Base-by-base conservation (phyloP, 148 eudicot genomes). In the Dysphania ambrosioides region DNA sequence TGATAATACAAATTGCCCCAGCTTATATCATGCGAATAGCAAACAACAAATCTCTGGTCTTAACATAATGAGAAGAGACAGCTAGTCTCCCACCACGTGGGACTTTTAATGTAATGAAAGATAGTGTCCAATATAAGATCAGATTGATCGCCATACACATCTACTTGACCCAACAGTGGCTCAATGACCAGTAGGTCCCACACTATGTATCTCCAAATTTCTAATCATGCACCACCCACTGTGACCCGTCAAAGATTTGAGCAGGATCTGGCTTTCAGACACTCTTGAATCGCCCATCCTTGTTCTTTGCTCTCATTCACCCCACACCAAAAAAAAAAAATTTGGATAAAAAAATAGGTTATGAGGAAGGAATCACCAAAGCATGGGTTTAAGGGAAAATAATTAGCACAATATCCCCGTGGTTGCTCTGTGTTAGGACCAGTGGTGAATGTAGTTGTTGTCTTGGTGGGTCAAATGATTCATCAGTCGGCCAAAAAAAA, bases 41-140 rank as follows among this genome's bases (percentile, higher is more conserved):
- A n/a, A 26, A 66, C 44, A 53, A 53, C 58, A 53, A 78, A 64
- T 47, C 31, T 58, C 40, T 72, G 71, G 75, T 58, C 73, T 31
- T 59, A 66, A 47, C 53, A 49, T 56, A 34, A 23, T 67, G 36
- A 44, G 41, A 40, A 59, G 47, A 74, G 82, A 79, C 82, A 79
- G 57, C 42, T 44, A 79, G 82, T 74, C 74, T 61, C 82, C 82
- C 78, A 74, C 78, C 78, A 74, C 64, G 82, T 79, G 78, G 69
- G 64, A 61, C 70, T 68, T 72, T 59, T 60, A 42, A 74, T 74
- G 70, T 61, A 32, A 18, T 32, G 57, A 56, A 63, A 16, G 30
- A 35, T 34, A n/a, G n/a, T 71, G 73, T 32, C 60, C 30, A 59
- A 60, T 69, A 34, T 56, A 8, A 6, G 21, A 55, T 60, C 63